A percentile compares a stretch with the other conserved stretches of the same genome.
Evolutionary conservation across 371 early-diverging fungal genomes (phyloP).

Genomic region (Dinochytrium kinnereticum): DNA sequence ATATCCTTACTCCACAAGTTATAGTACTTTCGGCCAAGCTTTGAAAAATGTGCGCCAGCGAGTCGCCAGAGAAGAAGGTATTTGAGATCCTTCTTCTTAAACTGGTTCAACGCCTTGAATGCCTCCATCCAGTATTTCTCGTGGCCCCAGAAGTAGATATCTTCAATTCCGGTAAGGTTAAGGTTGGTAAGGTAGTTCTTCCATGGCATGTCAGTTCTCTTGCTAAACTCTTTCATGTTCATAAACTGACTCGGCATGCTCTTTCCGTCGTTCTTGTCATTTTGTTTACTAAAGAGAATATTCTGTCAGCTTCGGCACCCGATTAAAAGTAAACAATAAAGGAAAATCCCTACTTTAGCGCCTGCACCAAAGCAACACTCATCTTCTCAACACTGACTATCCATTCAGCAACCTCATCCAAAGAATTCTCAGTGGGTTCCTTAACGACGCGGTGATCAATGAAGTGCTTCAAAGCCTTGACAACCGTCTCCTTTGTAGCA

Average conservation of each 20-base stretch:
- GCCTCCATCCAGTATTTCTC: slow-evolving; percentile 30
- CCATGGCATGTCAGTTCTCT: slow-evolving; percentile 34
- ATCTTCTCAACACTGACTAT: slow-evolving; percentile 29
- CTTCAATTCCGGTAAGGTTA: slow-evolving; percentile 28
- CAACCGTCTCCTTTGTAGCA: slow-evolving; percentile 20
- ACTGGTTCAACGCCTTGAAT: slow-evolving; percentile 15
- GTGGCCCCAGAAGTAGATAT: slow-evolving; percentile 39
- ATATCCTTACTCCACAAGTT: slow-evolving; percentile 27
- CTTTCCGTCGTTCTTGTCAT: slow-evolving; percentile 12
- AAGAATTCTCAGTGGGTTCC: slow-evolving; percentile 4
- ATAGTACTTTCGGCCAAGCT: slow-evolving; percentile 31
- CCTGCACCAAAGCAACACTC: slow-evolving; percentile 24
- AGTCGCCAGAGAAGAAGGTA: slow-evolving; percentile 44
- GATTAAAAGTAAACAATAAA: background rate
- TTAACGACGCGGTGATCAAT: slow-evolving; percentile 18
- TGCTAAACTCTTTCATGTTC: slow-evolving; percentile 26
- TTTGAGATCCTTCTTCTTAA: slow-evolving; percentile 22
- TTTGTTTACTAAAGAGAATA: slow-evolving; percentile 2
- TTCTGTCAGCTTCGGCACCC: too few relatives aligned
- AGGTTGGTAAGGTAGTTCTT: slow-evolving; percentile 29
- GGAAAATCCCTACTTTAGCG: slow-evolving; percentile 16
- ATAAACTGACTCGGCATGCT: slow-evolving; percentile 28
- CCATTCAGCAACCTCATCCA: slow-evolving; percentile 30
- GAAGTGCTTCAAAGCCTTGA: slow-evolving; percentile 28
- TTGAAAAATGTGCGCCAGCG: slow-evolving; percentile 42